Percentiles rank a stretch among this genome's conserved stretches.
These are phyloP conservation scores for Quercus ilex DNA, from an alignment of 306 rosid species.

Conservation along the genomic window DNA sequence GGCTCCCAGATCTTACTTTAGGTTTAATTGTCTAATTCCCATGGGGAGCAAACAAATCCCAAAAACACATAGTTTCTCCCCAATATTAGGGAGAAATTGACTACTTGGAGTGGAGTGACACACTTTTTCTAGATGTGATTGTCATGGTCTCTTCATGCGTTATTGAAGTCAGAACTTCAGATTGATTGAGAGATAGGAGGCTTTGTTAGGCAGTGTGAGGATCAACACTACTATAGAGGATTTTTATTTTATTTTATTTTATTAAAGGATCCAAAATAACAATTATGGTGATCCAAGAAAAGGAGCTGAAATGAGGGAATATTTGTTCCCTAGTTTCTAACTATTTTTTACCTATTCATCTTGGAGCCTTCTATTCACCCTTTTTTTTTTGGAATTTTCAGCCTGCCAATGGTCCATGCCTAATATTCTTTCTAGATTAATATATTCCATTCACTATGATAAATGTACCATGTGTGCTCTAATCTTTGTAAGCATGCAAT, in stretches of 20 bases:
- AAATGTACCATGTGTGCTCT: conserved; percentile 1
- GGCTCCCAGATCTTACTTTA: background rate
- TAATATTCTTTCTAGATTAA: background rate
- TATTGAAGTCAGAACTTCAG: background rate
- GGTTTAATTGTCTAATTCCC: background rate
- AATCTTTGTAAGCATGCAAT: conserved; percentile 15
- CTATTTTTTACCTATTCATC: background rate
- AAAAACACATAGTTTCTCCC: too few relatives aligned
- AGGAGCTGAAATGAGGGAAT: background rate
- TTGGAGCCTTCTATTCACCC: background rate
- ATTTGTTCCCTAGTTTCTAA: background rate
- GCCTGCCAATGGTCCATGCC: background rate
- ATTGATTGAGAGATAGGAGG: background rate
- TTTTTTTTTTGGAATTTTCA: background rate
- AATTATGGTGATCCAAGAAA: background rate
- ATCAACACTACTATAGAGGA: background rate
- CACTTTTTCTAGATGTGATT: background rate
- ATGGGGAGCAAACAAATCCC: background rate
- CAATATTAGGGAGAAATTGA: background rate
- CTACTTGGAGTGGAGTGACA: background rate
- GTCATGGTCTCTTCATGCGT: background rate
- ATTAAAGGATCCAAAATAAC: background rate
- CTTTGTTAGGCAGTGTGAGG: background rate
- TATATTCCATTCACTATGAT: background rate
- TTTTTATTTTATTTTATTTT: background rate